A percentile compares a stretch with the other conserved stretches of the same genome.
These are phyloP conservation scores for Cryphonectria naterciae DNA, from an alignment of 2,329 filamentous ascomycete genomes.

Conservation along the genomic window DNA sequence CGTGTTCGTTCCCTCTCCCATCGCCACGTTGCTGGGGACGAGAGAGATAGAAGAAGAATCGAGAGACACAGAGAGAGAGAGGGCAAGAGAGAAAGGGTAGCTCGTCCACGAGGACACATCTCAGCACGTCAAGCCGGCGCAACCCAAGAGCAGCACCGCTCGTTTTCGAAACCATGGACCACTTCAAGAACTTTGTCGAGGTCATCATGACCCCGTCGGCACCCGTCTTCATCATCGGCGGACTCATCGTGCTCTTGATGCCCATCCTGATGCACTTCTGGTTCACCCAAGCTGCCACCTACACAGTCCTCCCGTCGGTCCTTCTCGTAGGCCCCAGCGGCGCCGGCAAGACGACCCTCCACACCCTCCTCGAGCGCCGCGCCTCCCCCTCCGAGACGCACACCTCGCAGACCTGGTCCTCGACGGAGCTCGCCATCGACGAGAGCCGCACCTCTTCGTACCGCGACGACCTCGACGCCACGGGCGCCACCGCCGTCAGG, in stretches of 20 bases:
- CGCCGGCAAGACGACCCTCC: conserved; percentile 84
- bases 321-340: conserved; percentile 81
- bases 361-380: conserved; percentile 72
- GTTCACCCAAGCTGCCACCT: conserved; percentile 69
- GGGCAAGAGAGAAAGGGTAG: not conserved
- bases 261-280: conserved; percentile 79
- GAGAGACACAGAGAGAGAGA: not conserved
- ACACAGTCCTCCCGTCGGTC: conserved; percentile 73
- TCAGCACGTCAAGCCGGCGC: conserved; percentile 4
- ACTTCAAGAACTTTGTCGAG: conserved; percentile 50
- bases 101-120: not conserved
- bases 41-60: not conserved
- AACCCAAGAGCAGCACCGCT: not conserved
- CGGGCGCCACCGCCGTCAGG: conserved; percentile 62
- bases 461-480: conserved; percentile 59
- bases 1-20: not conserved
- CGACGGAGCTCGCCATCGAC: conserved; percentile 60
- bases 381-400: conserved; percentile 52
- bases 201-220: conserved; percentile 63
- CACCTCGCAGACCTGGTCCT: conserved; percentile 55
- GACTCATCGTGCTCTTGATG: conserved; percentile 70
- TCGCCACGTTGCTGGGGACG: not conserved
- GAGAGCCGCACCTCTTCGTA: conserved; percentile 52
- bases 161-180: conserved; percentile 39
- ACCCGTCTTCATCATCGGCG: conserved; percentile 67